Evolutionary conservation across 2,329 filamentous ascomycete genomes (phyloP).

Genomic region (Penicillium vulpinum): DNA sequence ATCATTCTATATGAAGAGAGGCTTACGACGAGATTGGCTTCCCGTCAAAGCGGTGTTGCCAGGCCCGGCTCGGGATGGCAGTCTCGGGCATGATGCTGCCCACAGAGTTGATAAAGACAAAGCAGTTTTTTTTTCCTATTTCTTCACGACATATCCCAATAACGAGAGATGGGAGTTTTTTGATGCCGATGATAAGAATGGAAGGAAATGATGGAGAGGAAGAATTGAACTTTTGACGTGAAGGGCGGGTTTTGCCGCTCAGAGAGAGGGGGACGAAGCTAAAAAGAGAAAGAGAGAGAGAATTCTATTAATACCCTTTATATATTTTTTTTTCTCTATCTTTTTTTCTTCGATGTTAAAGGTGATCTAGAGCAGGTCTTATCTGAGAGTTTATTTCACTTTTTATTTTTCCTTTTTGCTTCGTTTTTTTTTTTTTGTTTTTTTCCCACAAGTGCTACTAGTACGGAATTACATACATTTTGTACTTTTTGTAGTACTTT

Average conservation of each 20-base stretch:
- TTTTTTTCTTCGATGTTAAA: not conserved
- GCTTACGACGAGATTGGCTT: slow-evolving; percentile 32
- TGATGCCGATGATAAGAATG: slow-evolving; percentile 7
- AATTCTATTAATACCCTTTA: slow-evolving; percentile 15
- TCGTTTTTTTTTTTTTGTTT: not conserved
- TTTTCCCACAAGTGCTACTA: not conserved
- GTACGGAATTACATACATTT: too few relatives aligned
- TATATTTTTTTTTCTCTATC: not conserved
- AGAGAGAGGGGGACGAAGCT: slow-evolving; percentile 7
- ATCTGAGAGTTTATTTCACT: not conserved
- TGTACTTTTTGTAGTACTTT: too few relatives aligned
- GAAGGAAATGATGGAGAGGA: slow-evolving; percentile 3
- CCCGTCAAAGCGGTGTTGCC: slow-evolving; percentile 33
- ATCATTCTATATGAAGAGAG: not conserved
- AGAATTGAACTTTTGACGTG: slow-evolving; percentile 10
- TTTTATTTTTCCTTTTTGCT: not conserved
- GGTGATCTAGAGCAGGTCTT: slow-evolving; percentile 4
- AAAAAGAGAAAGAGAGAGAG: slow-evolving; percentile 3
- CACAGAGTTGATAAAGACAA: slow-evolving; percentile 4
- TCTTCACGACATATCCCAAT: slow-evolving; percentile 18
- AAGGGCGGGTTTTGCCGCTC: slow-evolving; percentile 24
- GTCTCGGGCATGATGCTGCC: slow-evolving; percentile 23
- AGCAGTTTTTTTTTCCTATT: slow-evolving; percentile 5
- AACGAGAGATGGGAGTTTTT: slow-evolving; percentile 16
- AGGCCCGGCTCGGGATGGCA: slow-evolving; percentile 10